Percentiles rank a stretch among this genome's conserved stretches.
Evolutionary conservation across 1,284 basidiomycete genomes (phyloP).

Genomic region (Trametes pubescens): DNA sequence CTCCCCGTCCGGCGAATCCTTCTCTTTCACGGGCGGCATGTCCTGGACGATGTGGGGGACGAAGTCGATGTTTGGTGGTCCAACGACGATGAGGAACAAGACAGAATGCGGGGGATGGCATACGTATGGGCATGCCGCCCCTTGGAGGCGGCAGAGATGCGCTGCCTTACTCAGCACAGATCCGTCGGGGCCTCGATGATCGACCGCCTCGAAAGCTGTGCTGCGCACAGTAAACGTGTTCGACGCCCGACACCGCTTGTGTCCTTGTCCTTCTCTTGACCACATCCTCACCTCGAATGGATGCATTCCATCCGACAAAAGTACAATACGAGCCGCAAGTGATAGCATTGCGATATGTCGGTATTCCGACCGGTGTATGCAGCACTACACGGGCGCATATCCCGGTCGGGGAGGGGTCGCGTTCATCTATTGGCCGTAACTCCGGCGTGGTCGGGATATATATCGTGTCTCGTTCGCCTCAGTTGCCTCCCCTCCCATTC

Average conservation of each 20-base stretch:
- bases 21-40: conserved; percentile 34
- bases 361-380: not conserved
- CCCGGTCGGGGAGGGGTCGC: not conserved
- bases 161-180: conserved; percentile 15
- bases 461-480: not conserved
- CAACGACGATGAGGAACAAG: not conserved
- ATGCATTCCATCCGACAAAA: too few relatives aligned
- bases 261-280: not conserved
- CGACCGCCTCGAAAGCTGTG: conserved; percentile 7
- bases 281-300: not conserved
- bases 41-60: not conserved
- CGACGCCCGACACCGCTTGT: not conserved
- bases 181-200: not conserved
- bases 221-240: not conserved
- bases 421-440: not conserved
- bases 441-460: not conserved
- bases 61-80: not conserved
- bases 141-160: not conserved
- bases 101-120: not conserved
- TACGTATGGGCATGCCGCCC: conserved; percentile 6
- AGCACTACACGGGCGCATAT: not conserved
- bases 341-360: too few relatives aligned
- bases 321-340: too few relatives aligned
- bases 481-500: too few relatives aligned
- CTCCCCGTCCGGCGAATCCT: conserved; percentile 30